These are phyloP conservation scores for Baeospora myosura DNA, from an alignment of 1,284 basidiomycete genomes.

Conservation along the genomic window DNA sequence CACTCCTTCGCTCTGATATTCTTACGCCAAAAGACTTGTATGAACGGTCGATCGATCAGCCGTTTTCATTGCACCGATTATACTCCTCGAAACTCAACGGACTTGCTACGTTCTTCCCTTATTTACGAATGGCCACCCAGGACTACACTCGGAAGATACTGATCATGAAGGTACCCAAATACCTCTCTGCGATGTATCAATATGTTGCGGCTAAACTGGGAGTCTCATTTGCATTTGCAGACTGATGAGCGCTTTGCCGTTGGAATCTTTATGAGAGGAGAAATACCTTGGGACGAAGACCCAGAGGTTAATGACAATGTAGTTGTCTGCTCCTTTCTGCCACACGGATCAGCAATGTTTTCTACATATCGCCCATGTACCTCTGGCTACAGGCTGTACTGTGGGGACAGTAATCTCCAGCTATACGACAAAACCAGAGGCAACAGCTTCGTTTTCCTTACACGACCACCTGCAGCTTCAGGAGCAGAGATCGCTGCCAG, in stretches of 20 bases:
- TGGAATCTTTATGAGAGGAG: slow-evolving; percentile 54
- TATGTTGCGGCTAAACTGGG: neutral
- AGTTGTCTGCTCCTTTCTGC: slow-evolving; percentile 56
- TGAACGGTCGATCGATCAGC: slow-evolving; percentile 39
- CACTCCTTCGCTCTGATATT: slow-evolving; percentile 51
- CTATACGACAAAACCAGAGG: slow-evolving; percentile 44
- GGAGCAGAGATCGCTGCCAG: slow-evolving; percentile 44
- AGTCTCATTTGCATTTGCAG: slow-evolving; percentile 24
- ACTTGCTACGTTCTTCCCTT: slow-evolving; percentile 52
- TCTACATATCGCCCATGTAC: slow-evolving; percentile 45
- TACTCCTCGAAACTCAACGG: slow-evolving; percentile 50
- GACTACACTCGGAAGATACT: slow-evolving; percentile 52
- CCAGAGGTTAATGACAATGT: slow-evolving; percentile 50
- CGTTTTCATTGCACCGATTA: slow-evolving; percentile 50
- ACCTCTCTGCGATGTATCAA: too few relatives aligned
- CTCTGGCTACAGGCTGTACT: slow-evolving; percentile 46
- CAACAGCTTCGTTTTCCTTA: slow-evolving; percentile 54
- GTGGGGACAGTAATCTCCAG: slow-evolving; percentile 45
- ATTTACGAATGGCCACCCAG: slow-evolving; percentile 44
- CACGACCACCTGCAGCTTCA: slow-evolving; percentile 37
- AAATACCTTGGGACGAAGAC: slow-evolving; percentile 57
- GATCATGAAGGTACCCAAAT: slow-evolving; percentile 48
- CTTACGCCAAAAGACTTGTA: slow-evolving; percentile 41
- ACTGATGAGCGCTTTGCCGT: slow-evolving; percentile 53
- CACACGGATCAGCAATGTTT: slow-evolving; percentile 37